Evolutionary conservation across 805 yeast species (phyloP).

Genomic region (Starmerella floricola): DNA sequence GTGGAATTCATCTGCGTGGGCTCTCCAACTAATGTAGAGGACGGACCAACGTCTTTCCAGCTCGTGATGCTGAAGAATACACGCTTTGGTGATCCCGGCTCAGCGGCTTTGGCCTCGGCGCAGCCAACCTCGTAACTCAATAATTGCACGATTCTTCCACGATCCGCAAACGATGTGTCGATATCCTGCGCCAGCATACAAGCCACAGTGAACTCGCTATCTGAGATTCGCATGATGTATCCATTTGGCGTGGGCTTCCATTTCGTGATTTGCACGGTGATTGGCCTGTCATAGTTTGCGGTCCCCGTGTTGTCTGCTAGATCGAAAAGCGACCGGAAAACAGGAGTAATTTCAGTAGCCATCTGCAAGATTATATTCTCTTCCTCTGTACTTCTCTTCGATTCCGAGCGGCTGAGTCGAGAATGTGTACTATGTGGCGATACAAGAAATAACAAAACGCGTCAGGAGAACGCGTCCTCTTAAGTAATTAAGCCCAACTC

Average conservation of each 20-base stretch:
- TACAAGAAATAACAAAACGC: background rate
- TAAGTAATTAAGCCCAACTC: background rate
- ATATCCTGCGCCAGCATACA: conserved; percentile 1
- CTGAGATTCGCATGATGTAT: conserved; percentile 6
- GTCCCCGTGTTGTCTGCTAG: conserved; percentile 1
- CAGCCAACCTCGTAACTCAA: conserved; percentile 1
- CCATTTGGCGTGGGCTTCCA: conserved; percentile 3
- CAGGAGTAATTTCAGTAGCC: conserved; percentile 12
- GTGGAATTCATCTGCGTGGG: background rate
- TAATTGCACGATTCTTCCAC: conserved; percentile 3
- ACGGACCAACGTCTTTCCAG: conserved; percentile 1
- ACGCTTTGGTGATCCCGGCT: background rate
- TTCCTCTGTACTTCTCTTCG: too few relatives aligned
- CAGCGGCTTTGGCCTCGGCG: conserved; percentile 1
- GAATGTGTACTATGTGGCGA: background rate
- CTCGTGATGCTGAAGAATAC: background rate
- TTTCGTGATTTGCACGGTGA: conserved; percentile 11
- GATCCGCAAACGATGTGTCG: conserved; percentile 4
- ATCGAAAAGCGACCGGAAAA: conserved; percentile 3
- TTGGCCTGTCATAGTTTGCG: conserved; percentile 4
- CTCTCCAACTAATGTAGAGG: background rate
- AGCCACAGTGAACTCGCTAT: conserved; percentile 9
- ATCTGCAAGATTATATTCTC: too few relatives aligned
- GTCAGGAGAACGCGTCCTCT: background rate
- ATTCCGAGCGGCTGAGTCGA: too few relatives aligned